Evolutionary conservation across 768 basidiomycete species (phyloP).

Genomic region (Russula abietina): DNA sequence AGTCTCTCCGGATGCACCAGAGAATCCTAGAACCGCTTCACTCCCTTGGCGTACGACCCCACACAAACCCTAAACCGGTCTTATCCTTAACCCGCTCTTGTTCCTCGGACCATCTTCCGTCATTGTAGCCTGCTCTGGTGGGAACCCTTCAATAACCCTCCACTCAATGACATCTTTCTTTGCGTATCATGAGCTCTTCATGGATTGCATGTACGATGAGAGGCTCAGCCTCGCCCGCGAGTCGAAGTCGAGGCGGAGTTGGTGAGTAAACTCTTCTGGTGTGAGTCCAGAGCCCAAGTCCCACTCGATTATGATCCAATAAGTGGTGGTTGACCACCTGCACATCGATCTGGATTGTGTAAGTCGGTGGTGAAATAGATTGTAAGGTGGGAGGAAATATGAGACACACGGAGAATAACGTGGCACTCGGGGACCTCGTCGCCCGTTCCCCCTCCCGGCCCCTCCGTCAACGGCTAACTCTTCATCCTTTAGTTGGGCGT

Average conservation of each 20-base stretch:
- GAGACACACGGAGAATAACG: conserved; percentile 69
- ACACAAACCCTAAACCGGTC: conserved; percentile 71
- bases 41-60: conserved; percentile 71
- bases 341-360: conserved; percentile 79
- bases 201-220: conserved; percentile 90
- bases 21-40: conserved; percentile 76
- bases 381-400: background rate
- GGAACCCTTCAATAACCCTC: conserved; percentile 71
- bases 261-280: conserved; percentile 75
- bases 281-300: conserved; percentile 91
- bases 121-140: conserved; percentile 31
- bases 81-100: conserved; percentile 63
- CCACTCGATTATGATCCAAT: conserved; percentile 96
- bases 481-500: conserved; percentile 79
- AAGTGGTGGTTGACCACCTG: conserved; percentile 91
- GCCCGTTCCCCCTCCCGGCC: conserved; percentile 42
- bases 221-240: conserved; percentile 82
- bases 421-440: conserved; percentile 65
- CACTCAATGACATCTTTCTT: conserved; percentile 92
- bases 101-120: conserved; percentile 38
- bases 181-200: conserved; percentile 92
- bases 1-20: conserved; percentile 91
- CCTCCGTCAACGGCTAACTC: conserved; percentile 61
- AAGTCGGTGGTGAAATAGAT: conserved; percentile 6
- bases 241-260: conserved; percentile 77